A percentile compares a stretch with the other conserved stretches of the same genome.
Evolutionary conservation across 1,284 basidiomycete species (phyloP).

Genomic region (Rhodotorula sp.): DNA sequence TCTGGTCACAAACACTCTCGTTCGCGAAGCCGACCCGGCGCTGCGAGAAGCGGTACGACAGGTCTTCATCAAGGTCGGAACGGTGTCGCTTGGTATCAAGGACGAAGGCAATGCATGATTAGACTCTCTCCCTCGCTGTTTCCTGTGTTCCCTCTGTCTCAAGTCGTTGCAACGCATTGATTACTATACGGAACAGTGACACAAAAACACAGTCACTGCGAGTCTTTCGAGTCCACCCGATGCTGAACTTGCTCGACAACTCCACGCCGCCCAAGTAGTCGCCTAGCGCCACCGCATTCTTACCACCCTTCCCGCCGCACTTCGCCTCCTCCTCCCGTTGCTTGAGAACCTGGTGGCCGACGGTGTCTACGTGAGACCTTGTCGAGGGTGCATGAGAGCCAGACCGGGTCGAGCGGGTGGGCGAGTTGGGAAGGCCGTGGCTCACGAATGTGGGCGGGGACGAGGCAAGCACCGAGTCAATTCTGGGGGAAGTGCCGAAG

Average conservation of each 20-base stretch:
- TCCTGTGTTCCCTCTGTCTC: no score
- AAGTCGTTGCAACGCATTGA: no score
- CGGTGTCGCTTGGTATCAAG: constrained; percentile 22
- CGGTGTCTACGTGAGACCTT: not conserved
- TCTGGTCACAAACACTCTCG: constrained; percentile 73
- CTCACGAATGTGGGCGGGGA: no score
- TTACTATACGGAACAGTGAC: no score
- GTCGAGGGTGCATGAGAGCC: no score
- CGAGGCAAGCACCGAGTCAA: no score
- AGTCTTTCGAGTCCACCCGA: no score
- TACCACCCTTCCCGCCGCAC: not conserved
- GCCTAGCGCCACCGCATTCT: not conserved
- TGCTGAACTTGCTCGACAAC: constrained; percentile 1
- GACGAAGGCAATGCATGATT: not conserved
- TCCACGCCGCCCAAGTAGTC: not conserved
- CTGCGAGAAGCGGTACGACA: constrained; percentile 71
- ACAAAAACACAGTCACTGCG: no score
- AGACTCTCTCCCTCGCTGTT: no score
- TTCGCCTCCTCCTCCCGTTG: not conserved
- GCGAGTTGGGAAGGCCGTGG: no score
- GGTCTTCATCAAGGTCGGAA: constrained; percentile 59
- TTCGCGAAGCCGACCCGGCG: constrained; percentile 73
- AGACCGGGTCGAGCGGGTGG: no score
- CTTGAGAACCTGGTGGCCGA: constrained; percentile 1
- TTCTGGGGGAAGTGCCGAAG: no score